Evolutionary conservation across 139 green algal species (phyloP).

Genomic region (Astrephomene gubernaculifera): DNA sequence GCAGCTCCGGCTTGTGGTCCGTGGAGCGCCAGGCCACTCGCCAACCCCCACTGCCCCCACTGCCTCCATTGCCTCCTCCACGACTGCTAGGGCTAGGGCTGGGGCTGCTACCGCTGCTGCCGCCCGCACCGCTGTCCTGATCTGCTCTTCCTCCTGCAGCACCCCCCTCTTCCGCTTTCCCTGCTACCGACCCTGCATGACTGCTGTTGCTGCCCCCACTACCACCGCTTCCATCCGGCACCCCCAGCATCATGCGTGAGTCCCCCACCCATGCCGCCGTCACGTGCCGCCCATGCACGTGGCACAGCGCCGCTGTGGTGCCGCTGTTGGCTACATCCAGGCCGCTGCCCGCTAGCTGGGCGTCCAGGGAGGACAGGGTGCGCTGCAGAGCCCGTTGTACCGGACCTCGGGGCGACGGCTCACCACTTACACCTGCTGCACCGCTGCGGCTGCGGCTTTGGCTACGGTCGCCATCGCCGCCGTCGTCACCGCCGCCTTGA

Average conservation of each 20-base stretch:
- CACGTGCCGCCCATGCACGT: conserved; percentile 46
- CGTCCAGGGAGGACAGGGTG: conserved; percentile 2
- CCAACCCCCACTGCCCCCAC: conserved; percentile 2
- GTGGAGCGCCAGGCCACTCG: conserved; percentile 24
- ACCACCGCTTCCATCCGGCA: background rate
- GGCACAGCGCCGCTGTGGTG: conserved; percentile 49
- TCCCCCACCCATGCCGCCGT: conserved; percentile 67
- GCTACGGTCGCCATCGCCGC: background rate
- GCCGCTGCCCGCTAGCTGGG: conserved; percentile 35
- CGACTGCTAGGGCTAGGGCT: no score
- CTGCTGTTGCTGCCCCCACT: background rate
- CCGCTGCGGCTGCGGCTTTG: background rate
- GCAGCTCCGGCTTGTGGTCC: conserved; percentile 66
- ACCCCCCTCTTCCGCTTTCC: background rate
- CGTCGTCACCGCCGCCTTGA: background rate
- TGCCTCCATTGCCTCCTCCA: background rate
- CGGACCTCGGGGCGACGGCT: background rate
- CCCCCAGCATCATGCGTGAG: conserved; percentile 53
- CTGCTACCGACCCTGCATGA: background rate
- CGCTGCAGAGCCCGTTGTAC: conserved; percentile 21
- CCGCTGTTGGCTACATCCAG: conserved; percentile 46
- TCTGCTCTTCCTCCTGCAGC: background rate
- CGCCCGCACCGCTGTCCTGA: no score
- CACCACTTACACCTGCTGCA: background rate
- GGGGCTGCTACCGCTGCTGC: no score